Evolutionary conservation across 1,284 basidiomycete species (phyloP), one percentile per base, ranked within the genome.

Genomic region (Ganoderma resinaceum): DNA sequence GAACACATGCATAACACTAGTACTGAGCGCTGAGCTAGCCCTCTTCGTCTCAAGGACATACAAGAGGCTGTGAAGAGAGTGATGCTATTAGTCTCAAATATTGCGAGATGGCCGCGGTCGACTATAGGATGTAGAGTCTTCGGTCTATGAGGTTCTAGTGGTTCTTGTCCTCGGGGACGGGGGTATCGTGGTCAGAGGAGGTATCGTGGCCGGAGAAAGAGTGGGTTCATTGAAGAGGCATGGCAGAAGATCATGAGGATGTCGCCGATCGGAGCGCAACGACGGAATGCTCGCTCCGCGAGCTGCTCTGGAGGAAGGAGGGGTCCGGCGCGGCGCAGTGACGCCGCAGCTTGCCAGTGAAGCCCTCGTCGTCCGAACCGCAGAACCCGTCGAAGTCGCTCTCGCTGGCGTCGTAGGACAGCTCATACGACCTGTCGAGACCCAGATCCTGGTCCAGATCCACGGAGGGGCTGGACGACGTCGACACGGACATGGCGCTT

Each of bases 391-490:
- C 57, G 18, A 37, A 16, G 57, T 59, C 57, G 37, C 57, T 59
- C 57, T 59, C 57, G 57, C 57, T 59, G 20, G 57, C 57, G 12
- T 59, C 57, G n/a, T 59, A 59, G 14, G n/a, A 38, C 18, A 59
- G 37, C 12, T 53, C 52, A n/a, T 46, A 53, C 26, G 52, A 53
- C 12, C 8, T 11, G 33, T 58, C 57, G 12, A 59, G 57, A 1
- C 57, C 57, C 9, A 35, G n/a, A 37, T 26, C 20, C 9, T 14
- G 20, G 26, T 38, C 37, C 0, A 26, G 7, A 6, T 20, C n/a
- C n/a, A 14, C 11, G 16, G 57, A 59, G 57, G 57, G 23, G 20
- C 8, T 23, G 33, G 57, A 59, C 57, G 57, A 59, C 12, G 33
- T n/a, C 4, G 57, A 59, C 35, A 23, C n/a, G 2, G 57, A 59